A percentile compares a stretch with the other conserved stretches of the same genome.
Conservation (phyloP, 495 filamentous ascomycete genomes). For the Tuber brumale region DNA sequence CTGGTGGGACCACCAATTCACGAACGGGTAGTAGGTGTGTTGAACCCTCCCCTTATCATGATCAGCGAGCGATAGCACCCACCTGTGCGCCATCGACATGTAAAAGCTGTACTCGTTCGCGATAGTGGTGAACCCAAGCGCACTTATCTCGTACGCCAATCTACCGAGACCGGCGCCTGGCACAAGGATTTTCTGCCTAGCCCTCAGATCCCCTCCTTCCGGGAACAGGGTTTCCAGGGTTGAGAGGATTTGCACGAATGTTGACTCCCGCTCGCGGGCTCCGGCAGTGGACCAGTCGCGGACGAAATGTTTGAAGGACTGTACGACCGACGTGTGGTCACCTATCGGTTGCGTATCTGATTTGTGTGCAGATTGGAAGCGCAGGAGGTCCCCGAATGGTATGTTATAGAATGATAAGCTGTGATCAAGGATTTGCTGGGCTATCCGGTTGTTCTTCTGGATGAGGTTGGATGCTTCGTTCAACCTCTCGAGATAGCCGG, state of each 20-base stretch:
- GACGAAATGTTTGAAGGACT: conserved; percentile 48
- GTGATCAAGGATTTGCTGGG: conserved; percentile 36
- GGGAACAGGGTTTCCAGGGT: conserved; percentile 33
- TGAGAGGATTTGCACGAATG: conserved; percentile 44
- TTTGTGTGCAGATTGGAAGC: conserved; percentile 33
- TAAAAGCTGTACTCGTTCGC: conserved; percentile 48
- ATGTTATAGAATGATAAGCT: conserved; percentile 42
- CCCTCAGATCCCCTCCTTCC: conserved; percentile 9
- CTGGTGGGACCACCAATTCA: conserved; percentile 50
- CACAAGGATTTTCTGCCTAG: conserved; percentile 42
- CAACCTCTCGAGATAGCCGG: conserved; percentile 36
- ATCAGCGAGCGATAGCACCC: conserved; percentile 28
- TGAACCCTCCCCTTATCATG: conserved; percentile 10
- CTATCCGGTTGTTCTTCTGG: conserved; percentile 36
- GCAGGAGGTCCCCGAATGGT: conserved; percentile 36
- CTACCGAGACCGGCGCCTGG: conserved; percentile 48
- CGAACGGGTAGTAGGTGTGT: conserved; percentile 44
- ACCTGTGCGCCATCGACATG: conserved; percentile 46
- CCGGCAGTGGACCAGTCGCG: conserved; percentile 48
- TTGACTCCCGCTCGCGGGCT: conserved; percentile 43
- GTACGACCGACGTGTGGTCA: conserved; percentile 44
- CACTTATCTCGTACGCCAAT: conserved; percentile 45
- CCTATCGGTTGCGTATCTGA: conserved; percentile 22
- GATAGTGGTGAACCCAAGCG: conserved; percentile 44
- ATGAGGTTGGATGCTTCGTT: conserved; percentile 29